Percentiles rank a stretch among this genome's conserved stretches.
phyloP scores from a whole-genome alignment of 192 early-diverging fungal species.

The Coemansia sp. region DNA sequence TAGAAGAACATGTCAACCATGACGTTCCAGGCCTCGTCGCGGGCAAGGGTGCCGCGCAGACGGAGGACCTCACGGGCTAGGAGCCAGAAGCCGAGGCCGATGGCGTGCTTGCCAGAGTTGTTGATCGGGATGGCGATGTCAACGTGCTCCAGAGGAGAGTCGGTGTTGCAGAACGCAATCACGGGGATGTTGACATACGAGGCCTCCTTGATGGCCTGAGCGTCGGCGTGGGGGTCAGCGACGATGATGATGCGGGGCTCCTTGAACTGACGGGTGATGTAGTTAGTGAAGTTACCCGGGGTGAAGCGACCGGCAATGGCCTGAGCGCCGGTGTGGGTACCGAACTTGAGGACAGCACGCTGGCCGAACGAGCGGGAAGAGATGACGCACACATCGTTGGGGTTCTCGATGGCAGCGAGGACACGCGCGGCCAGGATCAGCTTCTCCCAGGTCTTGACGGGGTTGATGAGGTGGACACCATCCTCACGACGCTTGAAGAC shows the following conservation, averaged over 20 bases:
- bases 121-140: constrained; percentile 99
- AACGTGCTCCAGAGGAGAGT: constrained; percentile 92
- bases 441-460: constrained; percentile 99
- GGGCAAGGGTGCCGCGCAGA: constrained; percentile 90
- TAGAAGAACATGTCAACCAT: constrained; percentile 99
- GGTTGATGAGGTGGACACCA: constrained; percentile 99
- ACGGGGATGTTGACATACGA: constrained; percentile 99
- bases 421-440: constrained; percentile 97
- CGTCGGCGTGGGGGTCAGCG: constrained; percentile 97
- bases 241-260: constrained; percentile 98
- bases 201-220: constrained; percentile 98
- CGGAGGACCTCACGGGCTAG: constrained; percentile 99
- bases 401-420: constrained; percentile 99
- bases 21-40: constrained; percentile 87
- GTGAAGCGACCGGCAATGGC: constrained; percentile 99
- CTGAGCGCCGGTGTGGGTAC: constrained; percentile 97
- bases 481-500: constrained; percentile 97
- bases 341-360: constrained; percentile 99
- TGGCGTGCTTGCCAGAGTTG: constrained; percentile 99
- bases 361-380: constrained; percentile 97
- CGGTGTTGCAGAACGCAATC: constrained; percentile 98
- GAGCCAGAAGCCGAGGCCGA: constrained; percentile 97
- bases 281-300: constrained; percentile 99
- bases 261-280: constrained; percentile 99
- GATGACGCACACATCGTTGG: constrained; percentile 96